phyloP scores from a whole-genome alignment of 805 yeast genomes.

The Candida krabiensis region DNA sequence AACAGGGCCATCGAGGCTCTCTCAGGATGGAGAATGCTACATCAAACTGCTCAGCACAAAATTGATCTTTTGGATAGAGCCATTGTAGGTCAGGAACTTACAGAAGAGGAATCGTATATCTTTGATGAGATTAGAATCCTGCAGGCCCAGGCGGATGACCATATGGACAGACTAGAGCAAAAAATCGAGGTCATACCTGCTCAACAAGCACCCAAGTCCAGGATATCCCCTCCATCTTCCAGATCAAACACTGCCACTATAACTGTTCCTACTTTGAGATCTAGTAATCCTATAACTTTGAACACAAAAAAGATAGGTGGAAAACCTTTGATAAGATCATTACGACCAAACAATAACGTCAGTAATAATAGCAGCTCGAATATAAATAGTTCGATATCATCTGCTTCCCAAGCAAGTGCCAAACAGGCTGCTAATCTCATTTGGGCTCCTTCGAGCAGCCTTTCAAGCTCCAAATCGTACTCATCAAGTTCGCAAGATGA shows the following conservation, averaged over 20 bases:
- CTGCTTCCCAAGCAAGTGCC: constrained; percentile 23
- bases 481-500: constrained; percentile 23
- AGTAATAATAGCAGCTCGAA: constrained; percentile 2
- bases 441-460: constrained; percentile 37
- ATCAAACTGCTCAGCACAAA: constrained; percentile 56
- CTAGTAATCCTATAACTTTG: constrained; percentile 31
- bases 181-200: constrained; percentile 14
- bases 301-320: constrained; percentile 22
- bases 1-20: constrained; percentile 54
- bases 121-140: constrained; percentile 38
- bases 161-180: constrained; percentile 37
- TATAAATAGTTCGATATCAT: background rate
- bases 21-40: constrained; percentile 74
- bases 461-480: constrained; percentile 26
- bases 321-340: constrained; percentile 23
- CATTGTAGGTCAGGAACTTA: constrained; percentile 32
- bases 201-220: constrained; percentile 6
- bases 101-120: constrained; percentile 47
- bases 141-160: constrained; percentile 37
- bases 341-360: constrained; percentile 15
- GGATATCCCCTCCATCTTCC: constrained; percentile 16
- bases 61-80: constrained; percentile 52
- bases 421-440: constrained; percentile 37
- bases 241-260: constrained; percentile 12
- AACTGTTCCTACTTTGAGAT: constrained; percentile 29